Conservation (phyloP, 2,329 filamentous ascomycete genomes). For the Chalaropsis ovoidea region DNA sequence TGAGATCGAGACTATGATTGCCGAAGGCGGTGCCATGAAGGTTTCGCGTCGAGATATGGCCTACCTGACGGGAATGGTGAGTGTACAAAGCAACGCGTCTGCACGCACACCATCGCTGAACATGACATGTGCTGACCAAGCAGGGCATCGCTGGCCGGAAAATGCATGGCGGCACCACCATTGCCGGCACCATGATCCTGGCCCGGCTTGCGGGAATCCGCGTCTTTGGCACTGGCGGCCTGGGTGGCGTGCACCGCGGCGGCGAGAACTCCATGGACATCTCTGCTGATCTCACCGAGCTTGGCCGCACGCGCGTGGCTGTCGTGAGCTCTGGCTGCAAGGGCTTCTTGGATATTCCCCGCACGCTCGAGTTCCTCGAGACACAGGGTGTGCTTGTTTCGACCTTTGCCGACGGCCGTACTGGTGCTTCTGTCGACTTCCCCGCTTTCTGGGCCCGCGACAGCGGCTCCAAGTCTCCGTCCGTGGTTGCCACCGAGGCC, state of each 20-base stretch:
- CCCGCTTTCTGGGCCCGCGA: constrained; percentile 89
- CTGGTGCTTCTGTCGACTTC: constrained; percentile 60
- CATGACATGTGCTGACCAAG: neutral
- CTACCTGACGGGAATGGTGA: constrained; percentile 66
- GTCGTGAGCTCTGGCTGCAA: constrained; percentile 89
- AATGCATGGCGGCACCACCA: constrained; percentile 82
- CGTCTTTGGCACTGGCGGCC: constrained; percentile 86
- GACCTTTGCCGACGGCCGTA: constrained; percentile 77
- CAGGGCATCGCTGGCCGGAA: constrained; percentile 56
- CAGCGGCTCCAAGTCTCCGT: constrained; percentile 70
- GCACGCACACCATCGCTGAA: neutral
- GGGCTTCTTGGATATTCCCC: constrained; percentile 84
- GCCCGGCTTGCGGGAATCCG: constrained; percentile 78
- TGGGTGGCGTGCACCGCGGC: constrained; percentile 87
- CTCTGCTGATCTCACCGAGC: constrained; percentile 87
- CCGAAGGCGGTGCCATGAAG: constrained; percentile 61
- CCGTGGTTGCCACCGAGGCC: constrained; percentile 59
- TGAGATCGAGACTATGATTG: constrained; percentile 63
- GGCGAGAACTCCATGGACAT: constrained; percentile 83
- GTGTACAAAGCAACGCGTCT: constrained; percentile 29
- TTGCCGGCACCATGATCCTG: constrained; percentile 85
- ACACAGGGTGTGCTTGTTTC: constrained; percentile 69
- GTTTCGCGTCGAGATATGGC: constrained; percentile 79
- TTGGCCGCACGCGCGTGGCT: constrained; percentile 78
- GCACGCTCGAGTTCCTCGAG: constrained; percentile 70